phyloP scores from a whole-genome alignment of 768 basidiomycete species.

The Collybia sp. region DNA sequence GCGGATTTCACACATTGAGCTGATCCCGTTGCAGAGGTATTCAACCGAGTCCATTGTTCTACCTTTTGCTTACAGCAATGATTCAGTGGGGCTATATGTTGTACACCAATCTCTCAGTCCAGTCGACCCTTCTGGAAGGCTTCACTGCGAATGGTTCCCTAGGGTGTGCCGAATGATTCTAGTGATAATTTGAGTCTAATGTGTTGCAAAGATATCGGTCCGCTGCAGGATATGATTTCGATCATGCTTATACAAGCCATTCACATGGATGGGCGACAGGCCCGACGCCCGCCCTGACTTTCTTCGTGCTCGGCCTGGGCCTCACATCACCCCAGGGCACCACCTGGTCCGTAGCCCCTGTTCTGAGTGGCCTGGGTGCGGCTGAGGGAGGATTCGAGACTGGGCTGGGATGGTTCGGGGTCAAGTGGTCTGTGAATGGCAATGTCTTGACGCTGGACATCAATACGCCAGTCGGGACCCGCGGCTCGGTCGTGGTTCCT shows the following conservation, averaged over 20 bases:
- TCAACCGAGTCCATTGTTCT: too few relatives aligned
- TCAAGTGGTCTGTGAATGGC: conserved; percentile 26
- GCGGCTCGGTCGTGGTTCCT: conserved; percentile 21
- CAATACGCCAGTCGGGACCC: conserved; percentile 20
- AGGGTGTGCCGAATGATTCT: conserved; percentile 20
- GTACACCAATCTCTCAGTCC: conserved; percentile 35
- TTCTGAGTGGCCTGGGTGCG: conserved; percentile 31
- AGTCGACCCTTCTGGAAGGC: conserved; percentile 39
- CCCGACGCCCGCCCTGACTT: conserved; percentile 43
- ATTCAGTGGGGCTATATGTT: conserved; percentile 46
- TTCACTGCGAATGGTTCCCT: conserved; percentile 44
- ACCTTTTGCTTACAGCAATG: too few relatives aligned
- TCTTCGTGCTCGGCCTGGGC: conserved; percentile 40
- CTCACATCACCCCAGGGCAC: conserved; percentile 34
- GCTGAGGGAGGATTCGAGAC: conserved; percentile 45
- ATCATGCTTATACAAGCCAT: conserved; percentile 41
- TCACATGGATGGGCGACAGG: conserved; percentile 47
- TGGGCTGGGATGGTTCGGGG: conserved; percentile 39
- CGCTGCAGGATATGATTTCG: conserved; percentile 40
- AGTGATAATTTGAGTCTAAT: background rate
- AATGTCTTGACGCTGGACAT: conserved; percentile 14
- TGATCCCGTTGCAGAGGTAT: too few relatives aligned
- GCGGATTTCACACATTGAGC: too few relatives aligned
- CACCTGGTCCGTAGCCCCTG: conserved; percentile 39
- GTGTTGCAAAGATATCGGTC: conserved; percentile 30